phyloP scores from a whole-genome alignment of 2,329 filamentous ascomycete genomes.

The Penicillium occitanis region DNA sequence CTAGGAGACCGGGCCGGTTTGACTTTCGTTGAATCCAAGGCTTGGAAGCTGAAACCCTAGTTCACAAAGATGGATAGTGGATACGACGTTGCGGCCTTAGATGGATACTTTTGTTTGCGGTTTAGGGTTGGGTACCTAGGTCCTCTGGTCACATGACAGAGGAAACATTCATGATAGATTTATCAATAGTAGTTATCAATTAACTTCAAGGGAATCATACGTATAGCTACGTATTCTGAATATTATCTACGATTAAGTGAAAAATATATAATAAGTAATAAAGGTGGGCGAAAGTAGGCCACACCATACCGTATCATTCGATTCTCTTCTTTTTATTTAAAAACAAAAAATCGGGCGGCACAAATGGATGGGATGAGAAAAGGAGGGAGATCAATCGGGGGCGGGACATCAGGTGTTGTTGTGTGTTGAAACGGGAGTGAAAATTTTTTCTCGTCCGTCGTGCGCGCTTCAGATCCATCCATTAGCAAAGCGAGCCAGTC shows the following conservation, averaged over 20 bases:
- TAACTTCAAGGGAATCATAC: too few relatives aligned
- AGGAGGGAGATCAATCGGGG: background rate
- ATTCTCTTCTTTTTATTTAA: constrained; percentile 6
- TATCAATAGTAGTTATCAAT: too few relatives aligned
- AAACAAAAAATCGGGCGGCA: constrained; percentile 1
- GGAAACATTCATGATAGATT: too few relatives aligned
- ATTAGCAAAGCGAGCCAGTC: constrained; percentile 2
- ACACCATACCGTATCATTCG: constrained; percentile 17
- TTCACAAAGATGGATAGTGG: too few relatives aligned
- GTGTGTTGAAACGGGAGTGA: constrained; percentile 6
- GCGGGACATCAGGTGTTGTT: background rate
- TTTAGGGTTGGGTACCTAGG: too few relatives aligned
- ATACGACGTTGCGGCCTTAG: too few relatives aligned
- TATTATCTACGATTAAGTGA: background rate
- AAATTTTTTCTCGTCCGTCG: constrained; percentile 12
- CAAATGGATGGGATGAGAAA: background rate
- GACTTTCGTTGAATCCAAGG: too few relatives aligned
- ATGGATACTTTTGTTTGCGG: too few relatives aligned
- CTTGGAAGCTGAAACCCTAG: too few relatives aligned
- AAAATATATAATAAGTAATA: background rate
- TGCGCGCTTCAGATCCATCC: background rate
- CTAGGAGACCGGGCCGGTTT: too few relatives aligned
- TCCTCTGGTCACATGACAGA: too few relatives aligned
- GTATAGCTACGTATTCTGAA: too few relatives aligned
- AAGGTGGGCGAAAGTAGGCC: constrained; percentile 36